Percentiles rank a stretch among this genome's conserved stretches.
These are phyloP conservation scores for Melampsora larici-populina DNA, from an alignment of 1,284 basidiomycete species.

Conservation along the genomic window DNA sequence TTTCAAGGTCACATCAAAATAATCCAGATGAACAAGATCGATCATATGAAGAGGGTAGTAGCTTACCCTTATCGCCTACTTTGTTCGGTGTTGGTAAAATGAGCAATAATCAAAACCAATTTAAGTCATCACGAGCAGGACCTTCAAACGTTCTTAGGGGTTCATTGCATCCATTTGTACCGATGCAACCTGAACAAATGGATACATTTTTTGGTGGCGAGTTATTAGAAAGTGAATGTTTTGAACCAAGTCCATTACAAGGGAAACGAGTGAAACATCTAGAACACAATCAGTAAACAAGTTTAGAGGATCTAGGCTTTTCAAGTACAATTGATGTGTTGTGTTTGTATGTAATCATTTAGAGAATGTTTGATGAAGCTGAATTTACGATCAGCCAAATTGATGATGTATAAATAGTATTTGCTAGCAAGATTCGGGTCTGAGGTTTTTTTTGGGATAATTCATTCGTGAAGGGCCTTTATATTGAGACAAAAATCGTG, in stretches of 20 bases:
- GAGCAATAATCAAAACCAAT: not conserved
- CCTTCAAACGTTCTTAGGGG: not conserved
- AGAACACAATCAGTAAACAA: not conserved
- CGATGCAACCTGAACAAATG: slow-evolving; percentile 30
- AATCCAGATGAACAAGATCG: not conserved
- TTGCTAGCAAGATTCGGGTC: too few species aligned
- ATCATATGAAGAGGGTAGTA: slow-evolving; percentile 3
- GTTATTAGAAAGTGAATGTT: slow-evolving; percentile 36
- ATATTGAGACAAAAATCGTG: too few species aligned
- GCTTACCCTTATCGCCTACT: slow-evolving; percentile 26
- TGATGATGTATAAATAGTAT: too few species aligned
- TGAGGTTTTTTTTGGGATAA: too few species aligned
- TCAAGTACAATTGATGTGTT: too few species aligned
- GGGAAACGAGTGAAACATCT: slow-evolving; percentile 29
- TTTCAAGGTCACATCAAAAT: not conserved
- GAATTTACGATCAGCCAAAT: too few species aligned
- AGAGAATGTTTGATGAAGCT: too few species aligned
- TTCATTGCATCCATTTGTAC: slow-evolving; percentile 18
- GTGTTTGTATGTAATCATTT: too few species aligned
- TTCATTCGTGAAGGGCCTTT: too few species aligned
- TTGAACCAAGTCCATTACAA: slow-evolving; percentile 37
- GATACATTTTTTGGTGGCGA: slow-evolving; percentile 35
- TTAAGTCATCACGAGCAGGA: not conserved
- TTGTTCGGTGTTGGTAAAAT: slow-evolving; percentile 18
- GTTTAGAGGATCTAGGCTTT: too few species aligned